Conservation (phyloP, 2,329 filamentous ascomycete genomes). For the Colletotrichum costaricense region DNA sequence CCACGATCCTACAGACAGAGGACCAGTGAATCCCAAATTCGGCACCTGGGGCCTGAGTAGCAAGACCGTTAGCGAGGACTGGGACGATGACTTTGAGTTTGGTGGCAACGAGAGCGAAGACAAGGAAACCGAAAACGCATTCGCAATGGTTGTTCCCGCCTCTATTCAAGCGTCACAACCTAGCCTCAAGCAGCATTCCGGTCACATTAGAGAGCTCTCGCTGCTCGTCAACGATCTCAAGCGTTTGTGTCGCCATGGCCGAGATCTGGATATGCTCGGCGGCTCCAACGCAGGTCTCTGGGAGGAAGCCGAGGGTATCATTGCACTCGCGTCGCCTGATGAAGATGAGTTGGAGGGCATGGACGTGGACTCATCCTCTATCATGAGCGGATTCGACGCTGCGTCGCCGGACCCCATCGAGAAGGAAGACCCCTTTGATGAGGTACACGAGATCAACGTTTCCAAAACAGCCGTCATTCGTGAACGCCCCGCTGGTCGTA, state of each 20-base stretch:
- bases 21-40: constrained; percentile 72
- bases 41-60: constrained; percentile 85
- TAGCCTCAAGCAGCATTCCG: constrained; percentile 84
- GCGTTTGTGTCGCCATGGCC: constrained; percentile 77
- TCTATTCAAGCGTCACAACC: constrained; percentile 85
- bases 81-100: constrained; percentile 92
- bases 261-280: constrained; percentile 72
- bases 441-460: constrained; percentile 53
- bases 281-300: constrained; percentile 73
- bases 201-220: constrained; percentile 85
- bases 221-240: constrained; percentile 86
- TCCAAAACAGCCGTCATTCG: constrained; percentile 65
- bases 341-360: constrained; percentile 63
- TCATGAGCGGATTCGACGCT: constrained; percentile 59
- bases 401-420: constrained; percentile 49
- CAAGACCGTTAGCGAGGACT: constrained; percentile 85
- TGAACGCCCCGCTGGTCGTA: constrained; percentile 62
- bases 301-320: constrained; percentile 88
- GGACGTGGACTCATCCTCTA: constrained; percentile 50
- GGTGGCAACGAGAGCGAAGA: constrained; percentile 56
- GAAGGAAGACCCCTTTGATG: constrained; percentile 55
- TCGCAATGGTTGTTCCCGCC: constrained; percentile 78
- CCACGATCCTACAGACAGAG: constrained; percentile 69
- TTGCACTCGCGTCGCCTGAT: constrained; percentile 81
- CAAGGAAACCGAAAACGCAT: constrained; percentile 49